Conservation (phyloP, 495 filamentous ascomycete species). For the Margaritispora aquatica region DNA sequence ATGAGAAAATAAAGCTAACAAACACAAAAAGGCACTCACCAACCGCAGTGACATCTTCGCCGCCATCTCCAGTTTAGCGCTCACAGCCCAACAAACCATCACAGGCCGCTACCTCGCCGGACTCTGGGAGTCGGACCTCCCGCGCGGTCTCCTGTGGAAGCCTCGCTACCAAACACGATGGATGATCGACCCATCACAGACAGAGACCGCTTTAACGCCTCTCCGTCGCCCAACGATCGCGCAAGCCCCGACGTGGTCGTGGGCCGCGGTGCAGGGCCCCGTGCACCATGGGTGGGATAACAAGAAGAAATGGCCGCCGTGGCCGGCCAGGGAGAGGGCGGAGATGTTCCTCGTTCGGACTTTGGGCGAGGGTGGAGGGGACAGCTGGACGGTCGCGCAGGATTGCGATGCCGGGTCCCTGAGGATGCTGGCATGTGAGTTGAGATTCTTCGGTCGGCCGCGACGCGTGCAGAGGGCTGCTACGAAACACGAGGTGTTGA, state of each 20-base stretch:
- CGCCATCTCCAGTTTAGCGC: not conserved
- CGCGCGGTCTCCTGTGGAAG: conserved; percentile 1
- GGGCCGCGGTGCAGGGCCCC: conserved; percentile 1
- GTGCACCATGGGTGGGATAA: not conserved
- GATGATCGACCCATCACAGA: not conserved
- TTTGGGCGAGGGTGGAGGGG: not conserved
- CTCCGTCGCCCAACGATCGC: not conserved
- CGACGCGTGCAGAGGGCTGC: not conserved
- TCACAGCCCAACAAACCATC: not conserved
- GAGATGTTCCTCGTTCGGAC: not conserved
- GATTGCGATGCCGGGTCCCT: not conserved
- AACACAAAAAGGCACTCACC: not conserved
- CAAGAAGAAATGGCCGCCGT: conserved; percentile 3
- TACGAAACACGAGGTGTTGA: not conserved
- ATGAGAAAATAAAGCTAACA: not conserved
- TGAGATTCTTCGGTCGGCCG: not conserved
- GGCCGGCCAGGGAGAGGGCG: not conserved
- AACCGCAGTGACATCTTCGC: not conserved
- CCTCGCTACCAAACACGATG: not conserved
- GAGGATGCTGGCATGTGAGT: not conserved
- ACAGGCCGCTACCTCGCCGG: conserved; percentile 1
- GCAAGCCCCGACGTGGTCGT: not conserved
- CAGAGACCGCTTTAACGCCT: not conserved
- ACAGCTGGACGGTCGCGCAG: not conserved
- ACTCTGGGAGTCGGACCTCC: not conserved